Base-by-base conservation (phyloP, 2,329 filamentous ascomycete genomes). In the Penicillium decumbens region DNA sequence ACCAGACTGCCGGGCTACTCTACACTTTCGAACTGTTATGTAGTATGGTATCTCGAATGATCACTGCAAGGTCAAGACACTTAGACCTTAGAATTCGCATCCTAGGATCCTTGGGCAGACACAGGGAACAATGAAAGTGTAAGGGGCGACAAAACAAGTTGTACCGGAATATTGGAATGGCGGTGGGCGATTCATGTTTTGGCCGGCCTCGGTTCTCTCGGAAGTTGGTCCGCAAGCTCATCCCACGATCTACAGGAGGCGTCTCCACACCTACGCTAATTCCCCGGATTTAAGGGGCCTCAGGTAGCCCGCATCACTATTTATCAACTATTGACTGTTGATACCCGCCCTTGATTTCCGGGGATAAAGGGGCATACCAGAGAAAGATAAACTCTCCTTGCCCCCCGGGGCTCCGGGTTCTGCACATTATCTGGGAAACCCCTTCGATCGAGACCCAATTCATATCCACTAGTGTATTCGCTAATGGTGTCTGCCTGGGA, bases 251-350 rank as follows among this genome's bases (percentile, higher is more conserved):
- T n/a, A 27, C 38, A 40, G 24, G 38, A 40, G 38, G 20, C 12
- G 20, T 40, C 20, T 40, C n/a, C 24, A 27, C 33, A 37, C 33
- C 33, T 18, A 3, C 13, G 30, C 4, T 27, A 43, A 40, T 49
- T 41, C 54, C 54, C 54, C 53, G 32, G 52, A 57, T 55, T 55
- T 53, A 57, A 57, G 54, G 54, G 54, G 53, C 35, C 9, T 49
- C 32, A 33, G 42, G 43, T 32, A 39, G 41, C 45, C 30, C 18
- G 25, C 23, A 43, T 15, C 25, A 48, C 47, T 49, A 53, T 53
- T 53, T 49, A 8, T 15, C n/a, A 3, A n/a, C 24, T 40, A 39
- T 39, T 13, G 13, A 40, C 38, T 15, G 13, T 15, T 4, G 20
- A 40, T 25, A 3, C 20, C n/a, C 15, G 15, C 15, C 38, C 38